phyloP scores from a whole-genome alignment of 371 early-diverging fungal genomes.

The Smittium culicis region DNA sequence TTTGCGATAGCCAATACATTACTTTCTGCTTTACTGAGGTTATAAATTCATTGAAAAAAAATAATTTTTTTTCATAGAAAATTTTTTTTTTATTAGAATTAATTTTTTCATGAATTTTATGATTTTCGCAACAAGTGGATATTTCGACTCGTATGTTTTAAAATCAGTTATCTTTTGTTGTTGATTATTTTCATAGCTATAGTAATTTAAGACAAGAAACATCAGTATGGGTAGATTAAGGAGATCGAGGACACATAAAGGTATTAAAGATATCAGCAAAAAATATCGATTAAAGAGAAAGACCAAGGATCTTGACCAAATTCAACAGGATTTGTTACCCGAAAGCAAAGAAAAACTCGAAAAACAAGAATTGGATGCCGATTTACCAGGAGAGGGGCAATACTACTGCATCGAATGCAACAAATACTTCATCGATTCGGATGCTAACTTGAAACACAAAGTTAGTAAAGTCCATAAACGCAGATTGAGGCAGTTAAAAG shows the following conservation, averaged over 20 bases:
- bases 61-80: no score
- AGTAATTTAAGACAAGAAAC: no score
- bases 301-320: slow-evolving; percentile 78
- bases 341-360: slow-evolving; percentile 46
- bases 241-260: slow-evolving; percentile 52
- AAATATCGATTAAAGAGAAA: slow-evolving; percentile 38
- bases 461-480: slow-evolving; percentile 59
- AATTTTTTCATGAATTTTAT: no score
- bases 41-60: no score
- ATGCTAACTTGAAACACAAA: slow-evolving; percentile 38
- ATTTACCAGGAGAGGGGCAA: slow-evolving; percentile 77
- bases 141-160: no score
- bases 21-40: no score
- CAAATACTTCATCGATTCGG: slow-evolving; percentile 36
- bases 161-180: no score
- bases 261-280: slow-evolving; percentile 37
- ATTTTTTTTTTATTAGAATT: no score
- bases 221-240: slow-evolving; percentile 52
- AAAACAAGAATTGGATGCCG: slow-evolving; percentile 55
- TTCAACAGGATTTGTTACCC: slow-evolving; percentile 64
- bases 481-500: slow-evolving; percentile 59
- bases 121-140: no score
- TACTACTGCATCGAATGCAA: slow-evolving; percentile 74
- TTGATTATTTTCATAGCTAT: no score
- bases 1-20: no score